Percentiles rank a stretch among this genome's conserved stretches.
Evolutionary conservation across 257 asterid genomes (phyloP).

Genomic region (Scutellaria barbata): DNA sequence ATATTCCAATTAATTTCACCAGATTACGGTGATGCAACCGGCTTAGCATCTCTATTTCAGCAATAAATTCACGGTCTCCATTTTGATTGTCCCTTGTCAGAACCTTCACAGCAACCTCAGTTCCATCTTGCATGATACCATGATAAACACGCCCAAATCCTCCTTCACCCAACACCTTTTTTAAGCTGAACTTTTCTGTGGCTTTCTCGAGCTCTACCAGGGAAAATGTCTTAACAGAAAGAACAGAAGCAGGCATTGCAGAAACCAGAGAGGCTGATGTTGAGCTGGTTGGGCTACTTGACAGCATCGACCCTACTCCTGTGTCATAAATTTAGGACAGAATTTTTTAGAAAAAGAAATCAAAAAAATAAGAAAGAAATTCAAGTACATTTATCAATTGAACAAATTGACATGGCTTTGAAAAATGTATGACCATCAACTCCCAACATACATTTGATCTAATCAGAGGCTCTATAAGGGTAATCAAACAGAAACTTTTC

Average conservation of each 20-base stretch:
- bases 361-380: background rate
- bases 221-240: slow-evolving; percentile 86
- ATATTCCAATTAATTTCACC: slow-evolving; percentile 94
- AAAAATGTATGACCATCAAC: slow-evolving; percentile 30
- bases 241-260: slow-evolving; percentile 82
- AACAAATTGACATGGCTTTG: slow-evolving; percentile 15
- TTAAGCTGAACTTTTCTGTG: slow-evolving; percentile 79
- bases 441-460: slow-evolving; percentile 18
- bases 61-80: slow-evolving; percentile 94
- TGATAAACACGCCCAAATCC: slow-evolving; percentile 98
- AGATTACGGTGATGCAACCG: slow-evolving; percentile 98
- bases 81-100: slow-evolving; percentile 79
- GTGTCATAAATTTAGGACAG: slow-evolving; percentile 31
- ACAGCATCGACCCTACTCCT: slow-evolving; percentile 77
- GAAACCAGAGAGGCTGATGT: slow-evolving; percentile 76
- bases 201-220: slow-evolving; percentile 88
- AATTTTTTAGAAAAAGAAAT: background rate
- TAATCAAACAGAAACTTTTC: background rate
- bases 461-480: slow-evolving; percentile 8
- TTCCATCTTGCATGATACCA: slow-evolving; percentile 77
- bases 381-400: background rate
- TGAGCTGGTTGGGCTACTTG: slow-evolving; percentile 91
- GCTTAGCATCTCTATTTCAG: slow-evolving; percentile 99
- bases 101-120: slow-evolving; percentile 85
- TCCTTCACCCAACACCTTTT: slow-evolving; percentile 90